These are phyloP conservation scores for Scheffersomyces illinoinensis DNA, from an alignment of 1,139 yeast genomes.

Conservation along the genomic window DNA sequence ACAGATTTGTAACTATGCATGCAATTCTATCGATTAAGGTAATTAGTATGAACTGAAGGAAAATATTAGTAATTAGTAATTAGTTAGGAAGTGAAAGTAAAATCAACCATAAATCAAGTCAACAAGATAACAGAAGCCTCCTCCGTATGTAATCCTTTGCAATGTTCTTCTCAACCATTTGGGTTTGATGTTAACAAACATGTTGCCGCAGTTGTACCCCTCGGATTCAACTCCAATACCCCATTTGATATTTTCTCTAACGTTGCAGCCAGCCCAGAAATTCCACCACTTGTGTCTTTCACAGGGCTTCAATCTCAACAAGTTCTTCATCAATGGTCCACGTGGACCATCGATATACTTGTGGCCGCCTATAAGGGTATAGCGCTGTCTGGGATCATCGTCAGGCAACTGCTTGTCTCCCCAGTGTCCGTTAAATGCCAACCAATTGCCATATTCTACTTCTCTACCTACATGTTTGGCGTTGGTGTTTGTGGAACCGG, in stretches of 20 bases:
- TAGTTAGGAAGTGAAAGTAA: not conserved
- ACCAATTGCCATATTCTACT: slow-evolving; percentile 71
- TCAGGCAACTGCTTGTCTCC: slow-evolving; percentile 75
- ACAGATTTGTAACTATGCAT: not conserved
- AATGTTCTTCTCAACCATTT: slow-evolving; percentile 44
- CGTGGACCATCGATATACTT: slow-evolving; percentile 87
- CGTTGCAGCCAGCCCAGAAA: slow-evolving; percentile 73
- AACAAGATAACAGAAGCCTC: slow-evolving; percentile 61
- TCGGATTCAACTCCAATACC: slow-evolving; percentile 91
- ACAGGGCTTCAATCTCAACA: slow-evolving; percentile 69
- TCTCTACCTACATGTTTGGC: slow-evolving; percentile 57
- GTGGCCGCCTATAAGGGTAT: slow-evolving; percentile 85
- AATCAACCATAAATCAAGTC: slow-evolving; percentile 57
- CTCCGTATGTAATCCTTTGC: slow-evolving; percentile 68
- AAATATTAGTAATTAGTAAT: not conserved
- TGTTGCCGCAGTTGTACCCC: slow-evolving; percentile 66
- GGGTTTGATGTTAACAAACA: slow-evolving; percentile 55
- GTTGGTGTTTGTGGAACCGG: slow-evolving; percentile 43
- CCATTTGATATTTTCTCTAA: slow-evolving; percentile 69
- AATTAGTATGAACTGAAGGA: not conserved
- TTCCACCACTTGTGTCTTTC: slow-evolving; percentile 87
- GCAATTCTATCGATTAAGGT: not conserved
- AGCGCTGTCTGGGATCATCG: slow-evolving; percentile 73
- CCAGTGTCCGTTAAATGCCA: slow-evolving; percentile 82
- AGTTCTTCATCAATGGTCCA: slow-evolving; percentile 83